Conservation (phyloP, 257 asterid species). For the Forsythia suspensa region DNA sequence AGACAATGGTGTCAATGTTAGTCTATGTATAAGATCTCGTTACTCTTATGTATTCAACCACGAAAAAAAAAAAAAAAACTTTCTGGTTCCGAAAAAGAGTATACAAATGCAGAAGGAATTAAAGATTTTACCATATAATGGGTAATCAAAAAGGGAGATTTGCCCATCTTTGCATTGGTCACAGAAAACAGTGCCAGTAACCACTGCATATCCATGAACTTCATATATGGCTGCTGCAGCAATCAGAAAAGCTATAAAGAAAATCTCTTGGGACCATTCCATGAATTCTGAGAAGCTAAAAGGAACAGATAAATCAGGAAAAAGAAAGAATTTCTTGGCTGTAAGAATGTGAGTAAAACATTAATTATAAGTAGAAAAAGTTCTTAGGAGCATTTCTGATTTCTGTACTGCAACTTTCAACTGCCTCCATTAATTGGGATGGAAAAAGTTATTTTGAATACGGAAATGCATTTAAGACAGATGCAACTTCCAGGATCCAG, state of each 20-base stretch:
- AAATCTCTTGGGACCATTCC: slow-evolving; percentile 48
- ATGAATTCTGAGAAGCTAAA: slow-evolving; percentile 31
- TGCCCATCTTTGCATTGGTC: slow-evolving; percentile 97
- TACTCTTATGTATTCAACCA: not conserved
- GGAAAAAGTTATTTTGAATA: slow-evolving; percentile 14
- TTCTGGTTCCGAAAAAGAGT: not conserved
- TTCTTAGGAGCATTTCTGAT: not conserved
- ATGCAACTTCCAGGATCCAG: slow-evolving; percentile 16
- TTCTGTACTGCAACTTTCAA: slow-evolving; percentile 33
- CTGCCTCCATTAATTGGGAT: slow-evolving; percentile 30
- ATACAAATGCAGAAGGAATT: not conserved
- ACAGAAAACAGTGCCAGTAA: slow-evolving; percentile 85
- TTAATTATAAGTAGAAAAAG: not conserved
- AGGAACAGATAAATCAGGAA: not conserved
- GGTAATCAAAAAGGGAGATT: slow-evolving; percentile 75
- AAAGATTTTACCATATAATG: slow-evolving; percentile 52
- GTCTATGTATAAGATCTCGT: not conserved
- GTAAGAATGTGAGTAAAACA: not conserved
- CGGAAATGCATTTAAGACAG: slow-evolving; percentile 26
- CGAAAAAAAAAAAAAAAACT: not conserved
- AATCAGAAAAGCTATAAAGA: slow-evolving; percentile 50
- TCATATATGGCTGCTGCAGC: slow-evolving; percentile 48
- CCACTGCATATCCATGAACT: slow-evolving; percentile 52
- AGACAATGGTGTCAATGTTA: not conserved
- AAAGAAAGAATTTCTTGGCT: not conserved